Conservation (phyloP, 768 basidiomycete genomes). For the Mycena crocata region DNA sequence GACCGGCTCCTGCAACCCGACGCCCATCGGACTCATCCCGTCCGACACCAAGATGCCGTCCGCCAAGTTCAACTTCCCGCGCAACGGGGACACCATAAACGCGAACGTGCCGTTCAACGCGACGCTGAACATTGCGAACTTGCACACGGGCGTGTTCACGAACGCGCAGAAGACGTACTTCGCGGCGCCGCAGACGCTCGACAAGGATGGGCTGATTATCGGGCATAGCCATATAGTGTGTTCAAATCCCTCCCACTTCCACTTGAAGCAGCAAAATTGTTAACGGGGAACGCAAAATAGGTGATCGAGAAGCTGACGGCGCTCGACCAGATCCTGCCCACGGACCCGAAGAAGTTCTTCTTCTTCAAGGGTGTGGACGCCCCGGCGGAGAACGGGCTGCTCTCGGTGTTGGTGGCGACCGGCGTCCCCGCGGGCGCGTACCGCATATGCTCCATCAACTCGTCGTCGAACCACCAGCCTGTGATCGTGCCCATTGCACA, state of each 20-base stretch:
- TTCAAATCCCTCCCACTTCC: too few relatives aligned
- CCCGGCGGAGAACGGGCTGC: background rate
- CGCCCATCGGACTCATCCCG: constrained; percentile 66
- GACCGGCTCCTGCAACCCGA: constrained; percentile 67
- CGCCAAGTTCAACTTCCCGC: constrained; percentile 55
- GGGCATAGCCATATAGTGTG: constrained; percentile 68
- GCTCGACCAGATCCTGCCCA: constrained; percentile 55
- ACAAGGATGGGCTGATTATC: constrained; percentile 60
- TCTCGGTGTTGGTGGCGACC: constrained; percentile 34
- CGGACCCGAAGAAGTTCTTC: constrained; percentile 62
- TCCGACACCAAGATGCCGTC: constrained; percentile 60
- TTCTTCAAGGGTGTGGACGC: constrained; percentile 63
- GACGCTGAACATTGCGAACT: constrained; percentile 55
- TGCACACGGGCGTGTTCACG: constrained; percentile 66
- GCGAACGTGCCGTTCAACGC: constrained; percentile 64
- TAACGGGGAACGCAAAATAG: too few relatives aligned
- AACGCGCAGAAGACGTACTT: constrained; percentile 65
- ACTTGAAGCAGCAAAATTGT: too few relatives aligned
- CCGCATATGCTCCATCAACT: background rate
- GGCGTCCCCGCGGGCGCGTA: constrained; percentile 13
- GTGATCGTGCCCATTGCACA: too few relatives aligned
- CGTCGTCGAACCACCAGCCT: too few relatives aligned
- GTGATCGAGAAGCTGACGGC: constrained; percentile 56
- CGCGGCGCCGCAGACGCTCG: constrained; percentile 65
- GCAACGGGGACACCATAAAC: constrained; percentile 56